Percentiles rank a stretch among this genome's conserved stretches.
phyloP scores from a whole-genome alignment of 1,284 basidiomycete species.

The Phlebopus sp. region DNA sequence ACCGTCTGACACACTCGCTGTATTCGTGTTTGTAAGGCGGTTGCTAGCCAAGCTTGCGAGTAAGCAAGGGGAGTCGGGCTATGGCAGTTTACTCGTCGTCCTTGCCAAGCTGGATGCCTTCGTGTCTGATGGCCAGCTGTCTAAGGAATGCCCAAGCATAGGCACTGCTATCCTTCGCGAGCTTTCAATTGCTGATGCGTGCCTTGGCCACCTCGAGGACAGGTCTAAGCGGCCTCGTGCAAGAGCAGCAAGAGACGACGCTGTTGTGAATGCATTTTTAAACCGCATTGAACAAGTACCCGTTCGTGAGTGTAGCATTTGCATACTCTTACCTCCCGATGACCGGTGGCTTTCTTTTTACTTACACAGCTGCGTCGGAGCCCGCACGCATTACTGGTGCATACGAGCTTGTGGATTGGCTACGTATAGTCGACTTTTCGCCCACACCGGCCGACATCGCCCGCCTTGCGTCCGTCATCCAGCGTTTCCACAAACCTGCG shows the following conservation, averaged over 20 bases:
- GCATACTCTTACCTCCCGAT: background rate
- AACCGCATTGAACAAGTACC: slow-evolving; percentile 38
- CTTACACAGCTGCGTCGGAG: slow-evolving; percentile 34
- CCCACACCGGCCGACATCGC: slow-evolving; percentile 36
- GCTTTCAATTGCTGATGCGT: slow-evolving; percentile 35
- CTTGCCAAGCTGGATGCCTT: slow-evolving; percentile 38
- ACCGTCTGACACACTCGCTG: slow-evolving; percentile 58
- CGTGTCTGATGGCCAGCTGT: slow-evolving; percentile 23
- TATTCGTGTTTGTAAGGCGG: slow-evolving; percentile 61
- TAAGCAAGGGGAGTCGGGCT: slow-evolving; percentile 43
- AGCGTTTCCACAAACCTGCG: slow-evolving; percentile 41
- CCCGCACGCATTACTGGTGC: slow-evolving; percentile 37
- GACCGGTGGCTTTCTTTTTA: background rate
- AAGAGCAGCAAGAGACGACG: slow-evolving; percentile 8
- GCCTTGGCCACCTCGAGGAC: slow-evolving; percentile 30
- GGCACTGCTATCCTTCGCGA: slow-evolving; percentile 47
- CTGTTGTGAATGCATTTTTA: slow-evolving; percentile 40
- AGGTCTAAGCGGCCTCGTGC: slow-evolving; percentile 4
- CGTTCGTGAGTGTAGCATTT: slow-evolving; percentile 37
- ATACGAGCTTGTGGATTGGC: slow-evolving; percentile 57
- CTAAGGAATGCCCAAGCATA: slow-evolving; percentile 38
- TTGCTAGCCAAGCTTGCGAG: slow-evolving; percentile 56
- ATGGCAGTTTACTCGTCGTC: slow-evolving; percentile 36
- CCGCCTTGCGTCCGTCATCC: slow-evolving; percentile 40
- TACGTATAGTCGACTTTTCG: slow-evolving; percentile 45